A percentile compares a stretch with the other conserved stretches of the same genome.
Conservation (phyloP, 495 filamentous ascomycete species). For the Penicillium lagena region DNA sequence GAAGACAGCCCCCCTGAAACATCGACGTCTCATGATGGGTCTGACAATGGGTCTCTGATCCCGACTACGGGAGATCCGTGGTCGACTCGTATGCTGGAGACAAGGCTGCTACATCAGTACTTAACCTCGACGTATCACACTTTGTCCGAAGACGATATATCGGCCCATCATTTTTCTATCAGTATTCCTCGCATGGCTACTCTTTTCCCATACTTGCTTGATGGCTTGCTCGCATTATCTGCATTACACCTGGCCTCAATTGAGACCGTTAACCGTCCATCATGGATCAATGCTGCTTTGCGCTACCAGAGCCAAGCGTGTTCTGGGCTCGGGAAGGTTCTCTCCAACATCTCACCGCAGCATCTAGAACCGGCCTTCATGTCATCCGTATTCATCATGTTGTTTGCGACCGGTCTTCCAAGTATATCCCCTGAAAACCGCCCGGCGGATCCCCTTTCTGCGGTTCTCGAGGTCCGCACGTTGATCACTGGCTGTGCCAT, state of each 20-base stretch:
- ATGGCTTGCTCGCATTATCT: constrained; percentile 40
- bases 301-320: constrained; percentile 32
- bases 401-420: constrained; percentile 29
- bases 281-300: constrained; percentile 27
- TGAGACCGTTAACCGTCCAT: constrained; percentile 19
- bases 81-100: constrained; percentile 29
- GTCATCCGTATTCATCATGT: constrained; percentile 34
- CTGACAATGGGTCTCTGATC: constrained; percentile 9
- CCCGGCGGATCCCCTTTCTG: constrained; percentile 20
- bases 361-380: constrained; percentile 32
- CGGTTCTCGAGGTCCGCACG: constrained; percentile 28
- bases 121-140: constrained; percentile 28
- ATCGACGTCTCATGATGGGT: constrained; percentile 14
- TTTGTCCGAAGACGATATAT: constrained; percentile 20
- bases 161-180: constrained; percentile 32
- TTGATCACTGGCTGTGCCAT: constrained; percentile 29
- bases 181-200: constrained; percentile 38
- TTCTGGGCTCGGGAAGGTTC: constrained; percentile 21
- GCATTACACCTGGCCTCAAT: constrained; percentile 40
- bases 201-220: constrained; percentile 36
- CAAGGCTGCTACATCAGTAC: constrained; percentile 34
- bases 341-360: constrained; percentile 19
- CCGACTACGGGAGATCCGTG: constrained; percentile 5
- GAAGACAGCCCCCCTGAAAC: constrained; percentile 19
- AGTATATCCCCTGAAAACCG: constrained; percentile 23